A percentile compares a stretch with the other conserved stretches of the same genome.
Evolutionary conservation across 495 filamentous ascomycete species (phyloP).

Genomic region (Alectoria sarmentosa): DNA sequence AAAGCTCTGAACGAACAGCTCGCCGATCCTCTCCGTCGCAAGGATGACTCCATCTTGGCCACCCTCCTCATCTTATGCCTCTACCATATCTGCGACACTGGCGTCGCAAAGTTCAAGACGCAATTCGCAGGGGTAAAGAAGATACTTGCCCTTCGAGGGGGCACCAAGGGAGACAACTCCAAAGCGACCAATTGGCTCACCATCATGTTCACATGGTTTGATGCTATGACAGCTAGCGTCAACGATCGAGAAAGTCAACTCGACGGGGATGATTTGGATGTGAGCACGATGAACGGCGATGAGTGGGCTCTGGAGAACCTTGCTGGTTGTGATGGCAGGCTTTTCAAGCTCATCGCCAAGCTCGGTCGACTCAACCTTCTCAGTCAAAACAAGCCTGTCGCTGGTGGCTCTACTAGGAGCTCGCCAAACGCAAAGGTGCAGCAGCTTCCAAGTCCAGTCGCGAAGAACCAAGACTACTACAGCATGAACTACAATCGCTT

Average conservation of each 20-base stretch:
- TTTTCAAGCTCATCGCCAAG: constrained; percentile 71
- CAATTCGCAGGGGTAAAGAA: constrained; percentile 94
- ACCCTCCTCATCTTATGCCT: constrained; percentile 84
- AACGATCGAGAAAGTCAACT: constrained; percentile 92
- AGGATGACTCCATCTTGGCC: constrained; percentile 81
- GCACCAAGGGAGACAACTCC: constrained; percentile 49
- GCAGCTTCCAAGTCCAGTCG: constrained; percentile 33
- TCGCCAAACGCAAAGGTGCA: constrained; percentile 27
- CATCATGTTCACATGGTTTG: constrained; percentile 92
- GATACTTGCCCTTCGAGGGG: constrained; percentile 71
- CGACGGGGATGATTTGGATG: constrained; percentile 58
- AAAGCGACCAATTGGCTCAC: constrained; percentile 84
- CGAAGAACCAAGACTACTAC: constrained; percentile 40
- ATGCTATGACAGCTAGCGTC: constrained; percentile 86
- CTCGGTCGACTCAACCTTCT: constrained; percentile 84
- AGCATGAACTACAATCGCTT: constrained; percentile 49
- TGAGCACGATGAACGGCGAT: constrained; percentile 56
- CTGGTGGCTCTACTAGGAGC: constrained; percentile 29
- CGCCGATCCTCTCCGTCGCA: constrained; percentile 61
- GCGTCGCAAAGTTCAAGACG: constrained; percentile 83
- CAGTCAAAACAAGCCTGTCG: constrained; percentile 62
- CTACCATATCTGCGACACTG: constrained; percentile 89
- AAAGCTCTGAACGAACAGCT: constrained; percentile 76
- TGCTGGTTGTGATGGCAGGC: constrained; percentile 74
- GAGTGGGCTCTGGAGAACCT: constrained; percentile 81